Percentiles rank a stretch among this genome's conserved stretches.
Evolutionary conservation across 495 filamentous ascomycete species (phyloP).

Genomic region (Mytilinidion resinicola): DNA sequence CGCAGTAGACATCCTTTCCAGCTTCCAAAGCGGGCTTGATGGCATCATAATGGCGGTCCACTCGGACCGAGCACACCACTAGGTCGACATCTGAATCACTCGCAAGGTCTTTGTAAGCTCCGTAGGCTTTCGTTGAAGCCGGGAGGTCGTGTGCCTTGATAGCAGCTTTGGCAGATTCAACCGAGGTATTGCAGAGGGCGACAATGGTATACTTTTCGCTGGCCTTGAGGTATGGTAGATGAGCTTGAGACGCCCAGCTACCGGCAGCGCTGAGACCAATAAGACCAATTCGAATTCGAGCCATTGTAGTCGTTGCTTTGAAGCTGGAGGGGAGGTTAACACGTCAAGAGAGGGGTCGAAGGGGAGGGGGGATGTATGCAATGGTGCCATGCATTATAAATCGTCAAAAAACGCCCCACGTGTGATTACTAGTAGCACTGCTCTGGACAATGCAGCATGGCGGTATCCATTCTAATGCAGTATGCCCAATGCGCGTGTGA

Average conservation of each 20-base stretch:
- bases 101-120: constrained; percentile 46
- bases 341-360: too few relatives aligned
- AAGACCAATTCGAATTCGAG: background rate
- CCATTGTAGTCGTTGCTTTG: background rate
- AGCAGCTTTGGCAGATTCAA: constrained; percentile 43
- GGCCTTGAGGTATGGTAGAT: constrained; percentile 49
- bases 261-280: constrained; percentile 19
- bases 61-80: constrained; percentile 50
- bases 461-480: too few relatives aligned
- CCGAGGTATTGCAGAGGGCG: constrained; percentile 53
- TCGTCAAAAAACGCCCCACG: too few relatives aligned
- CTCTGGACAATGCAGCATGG: too few relatives aligned
- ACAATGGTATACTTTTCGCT: constrained; percentile 46
- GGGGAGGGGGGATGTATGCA: too few relatives aligned
- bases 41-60: constrained; percentile 48
- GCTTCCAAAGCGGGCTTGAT: constrained; percentile 45
- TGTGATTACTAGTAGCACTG: too few relatives aligned
- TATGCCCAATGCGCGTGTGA: too few relatives aligned
- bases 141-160: constrained; percentile 44
- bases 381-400: too few relatives aligned
- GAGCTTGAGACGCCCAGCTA: constrained; percentile 49
- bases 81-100: constrained; percentile 52
- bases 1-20: constrained; percentile 52
- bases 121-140: constrained; percentile 46
- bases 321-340: too few relatives aligned